A percentile compares a stretch with the other conserved stretches of the same genome.
These are phyloP conservation scores for Monocercomonoides exilis DNA, from an alignment of 78 protist species.

Conservation along the genomic window DNA sequence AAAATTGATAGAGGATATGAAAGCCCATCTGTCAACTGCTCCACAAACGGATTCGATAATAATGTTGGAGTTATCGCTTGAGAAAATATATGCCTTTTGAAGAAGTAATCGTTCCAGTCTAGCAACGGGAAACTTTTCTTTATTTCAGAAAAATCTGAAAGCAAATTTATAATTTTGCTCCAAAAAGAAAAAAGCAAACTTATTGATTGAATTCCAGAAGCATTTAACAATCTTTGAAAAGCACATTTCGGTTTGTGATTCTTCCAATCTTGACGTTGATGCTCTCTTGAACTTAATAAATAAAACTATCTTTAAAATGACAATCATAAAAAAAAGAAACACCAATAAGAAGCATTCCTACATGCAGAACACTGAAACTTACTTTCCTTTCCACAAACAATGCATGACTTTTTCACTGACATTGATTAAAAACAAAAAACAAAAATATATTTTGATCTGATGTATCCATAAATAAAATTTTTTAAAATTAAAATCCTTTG, in stretches of 20 bases:
- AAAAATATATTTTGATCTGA: too few species aligned
- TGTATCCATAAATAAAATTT: too few species aligned
- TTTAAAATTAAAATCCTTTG: too few species aligned
- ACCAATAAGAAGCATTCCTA: background rate
- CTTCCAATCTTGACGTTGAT: background rate
- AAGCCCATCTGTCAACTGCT: background rate
- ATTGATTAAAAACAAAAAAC: too few species aligned
- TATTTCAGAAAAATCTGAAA: background rate
- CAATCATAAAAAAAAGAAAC: background rate
- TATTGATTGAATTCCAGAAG: background rate
- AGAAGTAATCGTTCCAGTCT: background rate
- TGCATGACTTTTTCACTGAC: background rate
- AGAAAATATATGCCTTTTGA: background rate
- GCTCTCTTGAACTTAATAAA: background rate
- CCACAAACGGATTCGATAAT: background rate
- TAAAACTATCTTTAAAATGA: background rate
- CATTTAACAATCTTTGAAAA: background rate
- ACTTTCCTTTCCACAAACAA: background rate
- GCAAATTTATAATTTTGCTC: background rate
- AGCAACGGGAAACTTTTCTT: background rate
- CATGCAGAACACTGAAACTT: background rate
- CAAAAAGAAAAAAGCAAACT: background rate
- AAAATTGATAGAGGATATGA: background rate
- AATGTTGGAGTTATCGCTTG: background rate
- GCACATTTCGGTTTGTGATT: background rate